Base-by-base conservation (phyloP, 163 green algal species). In the Prototheca cutis region DNA sequence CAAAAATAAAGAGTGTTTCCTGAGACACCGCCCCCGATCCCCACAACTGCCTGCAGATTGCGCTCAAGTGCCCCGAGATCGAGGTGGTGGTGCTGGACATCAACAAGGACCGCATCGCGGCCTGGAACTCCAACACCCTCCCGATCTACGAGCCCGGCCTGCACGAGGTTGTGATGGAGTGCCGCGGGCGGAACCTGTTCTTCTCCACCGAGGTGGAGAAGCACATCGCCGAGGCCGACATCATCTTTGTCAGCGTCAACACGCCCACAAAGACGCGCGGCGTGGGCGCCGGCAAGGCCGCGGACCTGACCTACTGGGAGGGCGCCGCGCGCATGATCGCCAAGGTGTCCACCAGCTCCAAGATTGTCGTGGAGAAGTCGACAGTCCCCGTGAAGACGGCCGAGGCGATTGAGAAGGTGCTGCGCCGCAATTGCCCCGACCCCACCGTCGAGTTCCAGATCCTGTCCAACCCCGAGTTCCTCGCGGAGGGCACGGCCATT, bases 301-400 rank as follows among this genome's bases (percentile, higher is more conserved):
- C 93, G 33, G 93, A 99, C 67, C 79, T 99, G 45, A 97, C 90
- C 23, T 99, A 99, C 83, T 99, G 93, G 93, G 93, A 99, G 74
- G 82, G 83, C 17, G 93, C 93, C 15, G 93, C 93, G 15, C 83
- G 92, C 42, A 85, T 96, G 59, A 99, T 99, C 67, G 92, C 92
- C 13, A 75, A 71, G 4, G 82, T 88, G 2, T 94, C 87, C 34
- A 95, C 73, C 21, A 59, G 56, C 48, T 72, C 54, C 70, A 99
- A 99, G 76, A 96, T 98, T 56, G 85, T 99, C 25, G 93, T 99
- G 45, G 93, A 99, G 81, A 99, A 99, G 82, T 96, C 87, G 19
- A 99, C 93, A 13, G 93, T 99, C 33, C 93, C 93, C n/a, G 93
- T 99, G 17, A 98, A 99, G 74, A 99, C 93, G 0, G 93, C 93